Base-by-base conservation (phyloP, 345 rosid species). In the Aquilaria sinensis region DNA sequence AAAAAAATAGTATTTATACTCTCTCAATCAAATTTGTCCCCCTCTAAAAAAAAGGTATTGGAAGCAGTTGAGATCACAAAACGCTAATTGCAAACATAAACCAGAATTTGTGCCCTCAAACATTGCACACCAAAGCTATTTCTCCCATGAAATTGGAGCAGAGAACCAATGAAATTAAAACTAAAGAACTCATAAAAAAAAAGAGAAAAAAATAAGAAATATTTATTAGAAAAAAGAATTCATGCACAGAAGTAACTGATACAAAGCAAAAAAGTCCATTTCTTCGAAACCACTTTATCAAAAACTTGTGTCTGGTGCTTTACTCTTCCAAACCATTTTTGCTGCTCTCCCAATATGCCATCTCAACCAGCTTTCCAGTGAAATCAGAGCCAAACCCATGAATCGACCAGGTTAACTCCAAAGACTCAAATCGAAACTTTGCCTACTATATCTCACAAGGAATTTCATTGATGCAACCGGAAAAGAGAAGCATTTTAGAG, bases 151-250 rank as follows among this genome's bases (percentile, higher is more conserved):
- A 37, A 5, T 37, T 4, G 43, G 8, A 37, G 5, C 2, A 37
- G 5, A 37, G 8, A 37, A 37, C 8, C 43, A 37, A 37, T 8
- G 43, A 37, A 37, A 66, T 47, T 8, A 16, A 16, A 65, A n/a
- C 48, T 9, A 49, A 16, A 10, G 50, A 33, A 37, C 3, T 3
- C 12, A 16, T 16, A 16, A 16, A 16, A 16, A 16, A 16, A 16
- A 16, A 16, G 23, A 16, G 9, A 33, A 64, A 9, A 10, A 49
- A 31, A 65, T 41, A 6, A 31, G 8, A 12, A 51, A 64, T 81
- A 93, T 97, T 97, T 86, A 69, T 82, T 83, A 23, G 96, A 86
- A 83, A 90, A 85, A 78, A 93, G 74, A 67, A 90, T 77, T 11
- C 97, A 97, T 51, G 83, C 83, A 73, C 85, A 90, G 85, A 93